Conservation (phyloP, 306 rosid genomes). For the Quercus parvula region DNA sequence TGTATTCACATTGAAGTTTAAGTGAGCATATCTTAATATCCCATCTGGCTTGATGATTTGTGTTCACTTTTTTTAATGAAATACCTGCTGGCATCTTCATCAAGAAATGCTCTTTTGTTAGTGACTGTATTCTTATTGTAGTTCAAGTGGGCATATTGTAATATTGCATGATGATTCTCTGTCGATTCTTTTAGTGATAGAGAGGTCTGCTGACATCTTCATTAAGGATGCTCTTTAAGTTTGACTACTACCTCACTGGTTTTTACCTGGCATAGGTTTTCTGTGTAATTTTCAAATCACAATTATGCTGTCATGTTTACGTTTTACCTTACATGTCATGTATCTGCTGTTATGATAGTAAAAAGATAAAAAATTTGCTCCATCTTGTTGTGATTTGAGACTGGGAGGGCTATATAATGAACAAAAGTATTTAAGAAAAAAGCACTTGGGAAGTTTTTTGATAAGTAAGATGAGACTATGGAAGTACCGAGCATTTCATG, state of each 20-base stretch:
- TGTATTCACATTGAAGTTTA: not conserved
- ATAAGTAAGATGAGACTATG: no score
- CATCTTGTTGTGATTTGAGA: no score
- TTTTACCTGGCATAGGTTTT: not conserved
- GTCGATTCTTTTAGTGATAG: constrained; percentile 8
- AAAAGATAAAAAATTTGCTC: no score
- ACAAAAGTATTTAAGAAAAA: no score
- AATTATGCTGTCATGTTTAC: not conserved
- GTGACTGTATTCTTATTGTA: not conserved
- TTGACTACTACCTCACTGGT: not conserved
- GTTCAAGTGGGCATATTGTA: constrained; percentile 3
- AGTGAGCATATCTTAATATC: not conserved
- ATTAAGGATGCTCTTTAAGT: not conserved
- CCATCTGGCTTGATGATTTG: constrained; percentile 17
- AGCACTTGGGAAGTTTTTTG: no score
- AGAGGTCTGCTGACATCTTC: constrained; percentile 12
- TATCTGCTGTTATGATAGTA: not conserved
- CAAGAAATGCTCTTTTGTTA: not conserved
- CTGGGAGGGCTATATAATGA: no score
- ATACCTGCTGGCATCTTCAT: constrained; percentile 3
- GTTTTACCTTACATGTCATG: not conserved
- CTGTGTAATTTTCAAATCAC: constrained; percentile 3
- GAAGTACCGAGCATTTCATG: no score
- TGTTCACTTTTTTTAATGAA: constrained; percentile 9
- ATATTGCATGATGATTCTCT: constrained; percentile 15